Percentiles rank a stretch among this genome's conserved stretches.
phyloP scores from a whole-genome alignment of 2,329 filamentous ascomycete genomes.

The Penicillium sp. region DNA sequence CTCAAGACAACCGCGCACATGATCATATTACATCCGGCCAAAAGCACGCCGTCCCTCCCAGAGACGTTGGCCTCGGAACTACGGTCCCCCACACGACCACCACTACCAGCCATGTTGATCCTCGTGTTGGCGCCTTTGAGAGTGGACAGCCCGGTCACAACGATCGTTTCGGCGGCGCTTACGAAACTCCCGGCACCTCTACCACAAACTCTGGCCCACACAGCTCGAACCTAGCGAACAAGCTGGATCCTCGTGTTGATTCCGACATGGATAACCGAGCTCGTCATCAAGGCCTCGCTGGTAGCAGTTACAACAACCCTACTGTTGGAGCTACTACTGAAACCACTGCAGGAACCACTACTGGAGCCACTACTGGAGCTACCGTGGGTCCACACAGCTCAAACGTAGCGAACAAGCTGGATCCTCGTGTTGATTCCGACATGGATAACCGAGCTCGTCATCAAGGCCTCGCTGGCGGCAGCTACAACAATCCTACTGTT shows the following conservation, averaged over 20 bases:
- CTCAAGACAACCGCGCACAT: too few relatives aligned
- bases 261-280: constrained; percentile 7
- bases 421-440: constrained; percentile 14
- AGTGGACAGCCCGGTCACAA: background rate
- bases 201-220: background rate
- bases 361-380: background rate
- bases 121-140: background rate
- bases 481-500: constrained; percentile 1
- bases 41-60: too few relatives aligned
- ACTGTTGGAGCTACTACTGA: background rate
- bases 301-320: constrained; percentile 6
- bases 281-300: constrained; percentile 1
- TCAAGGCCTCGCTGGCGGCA: constrained; percentile 3
- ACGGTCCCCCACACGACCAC: background rate
- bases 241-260: constrained; percentile 15
- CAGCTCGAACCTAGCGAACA: constrained; percentile 8
- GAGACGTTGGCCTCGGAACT: too few relatives aligned
- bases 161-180: background rate
- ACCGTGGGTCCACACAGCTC: constrained; percentile 1
- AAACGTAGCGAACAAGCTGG: constrained; percentile 10
- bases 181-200: background rate
- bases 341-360: background rate
- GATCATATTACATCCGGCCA: too few relatives aligned
- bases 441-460: constrained; percentile 5
- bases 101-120: constrained; percentile 6